Base-by-base conservation (phyloP, 495 filamentous ascomycete species). In the Podospora fimiseda region DNA sequence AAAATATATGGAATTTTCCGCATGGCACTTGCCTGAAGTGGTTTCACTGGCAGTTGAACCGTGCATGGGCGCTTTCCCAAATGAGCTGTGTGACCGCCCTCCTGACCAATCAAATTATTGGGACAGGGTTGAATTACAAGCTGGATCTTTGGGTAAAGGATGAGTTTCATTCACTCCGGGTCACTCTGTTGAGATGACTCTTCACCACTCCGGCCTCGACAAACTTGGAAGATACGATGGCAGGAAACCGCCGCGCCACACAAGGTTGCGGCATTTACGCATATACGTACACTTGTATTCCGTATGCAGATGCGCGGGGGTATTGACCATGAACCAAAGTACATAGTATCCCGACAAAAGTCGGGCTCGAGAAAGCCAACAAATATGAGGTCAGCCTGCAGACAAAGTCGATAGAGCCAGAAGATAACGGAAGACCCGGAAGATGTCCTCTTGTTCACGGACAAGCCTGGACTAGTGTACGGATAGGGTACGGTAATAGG, bases 381-480 rank as follows among this genome's bases (percentile, higher is more conserved):
- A 7, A 30, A 51, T 51, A 55, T 52, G 53, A 59, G 53, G 56
- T 59, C 53, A 62, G 60, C 53, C 39, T 59, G 60, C 60, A 56
- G 56, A 33, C 27, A n/a, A 33, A 33, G 24, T 19, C 53, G 14
- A 44, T 6, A 41, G 6, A 43, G 9, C n/a, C n/a, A n/a, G n/a
- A n/a, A n/a, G n/a, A n/a, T n/a, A 43, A 14, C 40, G 50, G 20
- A 19, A 33, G 14, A n/a, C 44, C 11, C 21, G 27, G 27, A 6
- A 33, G 27, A 33, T 5, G 11, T 6, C 27, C 11, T 33, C 27
- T 33, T 33, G 27, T 6, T 33, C 27, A 6, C 6, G 11, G 27
- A 33, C 6, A 11, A 33, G 27, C 5, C 6, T 33, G 27, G 6
- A 33, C 27, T 33, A 33, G 27, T 11, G n/a, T 33, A 33, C 27